phyloP scores from a whole-genome alignment of 192 early-diverging fungal species.

The Mortierella alpina region DNA sequence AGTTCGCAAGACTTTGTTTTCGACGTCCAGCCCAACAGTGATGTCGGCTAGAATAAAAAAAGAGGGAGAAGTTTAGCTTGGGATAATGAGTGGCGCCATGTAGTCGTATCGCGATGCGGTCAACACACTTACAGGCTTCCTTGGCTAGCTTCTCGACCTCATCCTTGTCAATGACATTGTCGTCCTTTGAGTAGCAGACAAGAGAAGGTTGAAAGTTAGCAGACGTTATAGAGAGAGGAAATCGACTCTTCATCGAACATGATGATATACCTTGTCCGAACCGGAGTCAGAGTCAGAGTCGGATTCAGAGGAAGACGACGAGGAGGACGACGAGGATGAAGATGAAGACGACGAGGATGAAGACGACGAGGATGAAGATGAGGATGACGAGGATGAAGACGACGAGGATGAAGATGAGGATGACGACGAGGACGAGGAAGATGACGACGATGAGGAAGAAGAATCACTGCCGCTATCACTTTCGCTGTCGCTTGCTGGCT shows the following conservation, averaged over 20 bases:
- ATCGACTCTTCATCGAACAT: too few species aligned
- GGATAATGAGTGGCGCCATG: neutral
- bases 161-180: slow-evolving; percentile 19
- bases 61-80: neutral
- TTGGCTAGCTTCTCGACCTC: slow-evolving; percentile 28
- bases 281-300: slow-evolving; percentile 22
- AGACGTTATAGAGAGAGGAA: too few species aligned
- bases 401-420: slow-evolving; percentile 1
- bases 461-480: slow-evolving; percentile 7
- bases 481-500: slow-evolving; percentile 11
- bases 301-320: slow-evolving; percentile 9
- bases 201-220: too few species aligned
- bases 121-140: slow-evolving; percentile 29
- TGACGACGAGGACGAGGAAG: neutral
- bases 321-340: slow-evolving; percentile 9
- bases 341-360: slow-evolving; percentile 17
- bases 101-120: neutral
- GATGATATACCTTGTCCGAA: slow-evolving; percentile 6
- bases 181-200: slow-evolving; percentile 6
- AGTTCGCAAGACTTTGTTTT: slow-evolving; percentile 42
- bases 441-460: slow-evolving; percentile 27
- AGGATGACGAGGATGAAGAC: slow-evolving; percentile 10
- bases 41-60: slow-evolving; percentile 4
- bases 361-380: slow-evolving; percentile 9
- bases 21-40: slow-evolving; percentile 19